Evolutionary conservation across 352 stramenopile genomes (phyloP).

Genomic region (Phytophthora tubulina): DNA sequence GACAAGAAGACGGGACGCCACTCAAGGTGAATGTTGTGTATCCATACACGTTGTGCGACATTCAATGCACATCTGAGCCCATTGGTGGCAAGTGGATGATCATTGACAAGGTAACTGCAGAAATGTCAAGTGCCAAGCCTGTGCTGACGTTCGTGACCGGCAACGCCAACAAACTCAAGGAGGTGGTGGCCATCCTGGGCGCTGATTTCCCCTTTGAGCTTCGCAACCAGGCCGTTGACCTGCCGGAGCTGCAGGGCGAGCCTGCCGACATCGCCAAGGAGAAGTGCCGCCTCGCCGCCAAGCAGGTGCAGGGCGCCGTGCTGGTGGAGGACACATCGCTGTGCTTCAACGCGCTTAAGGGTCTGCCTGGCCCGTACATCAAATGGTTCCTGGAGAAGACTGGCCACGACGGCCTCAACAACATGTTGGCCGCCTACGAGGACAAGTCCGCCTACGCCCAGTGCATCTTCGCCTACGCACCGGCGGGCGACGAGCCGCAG

Average conservation of each 20-base stretch:
- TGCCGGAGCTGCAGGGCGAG: constrained; percentile 98
- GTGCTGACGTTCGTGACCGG: constrained; percentile 87
- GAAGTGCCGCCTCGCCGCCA: constrained; percentile 94
- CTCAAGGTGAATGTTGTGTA: background rate
- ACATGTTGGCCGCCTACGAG: constrained; percentile 93
- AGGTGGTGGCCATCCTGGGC: constrained; percentile 87
- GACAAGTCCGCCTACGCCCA: constrained; percentile 97
- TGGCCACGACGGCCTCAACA: constrained; percentile 94
- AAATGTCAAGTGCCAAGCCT: constrained; percentile 47
- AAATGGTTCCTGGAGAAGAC: constrained; percentile 99
- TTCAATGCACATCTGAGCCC: constrained; percentile 23
- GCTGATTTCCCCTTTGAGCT: constrained; percentile 92
- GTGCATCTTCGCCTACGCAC: constrained; percentile 96
- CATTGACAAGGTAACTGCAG: constrained; percentile 5
- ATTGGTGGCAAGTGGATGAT: constrained; percentile 7
- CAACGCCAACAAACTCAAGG: constrained; percentile 88
- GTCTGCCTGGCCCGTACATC: constrained; percentile 96
- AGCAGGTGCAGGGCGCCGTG: constrained; percentile 89
- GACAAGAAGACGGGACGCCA: background rate
- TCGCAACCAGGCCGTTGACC: constrained; percentile 93
- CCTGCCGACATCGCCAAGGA: constrained; percentile 94
- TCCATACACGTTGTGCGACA: constrained; percentile 27
- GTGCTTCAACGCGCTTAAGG: constrained; percentile 96
- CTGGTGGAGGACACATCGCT: constrained; percentile 98
- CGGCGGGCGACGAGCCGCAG: constrained; percentile 78